Percentiles rank a stretch among this genome's conserved stretches.
Conservation (phyloP, 23 red algal species). For the Gracilaria gracilis region DNA sequence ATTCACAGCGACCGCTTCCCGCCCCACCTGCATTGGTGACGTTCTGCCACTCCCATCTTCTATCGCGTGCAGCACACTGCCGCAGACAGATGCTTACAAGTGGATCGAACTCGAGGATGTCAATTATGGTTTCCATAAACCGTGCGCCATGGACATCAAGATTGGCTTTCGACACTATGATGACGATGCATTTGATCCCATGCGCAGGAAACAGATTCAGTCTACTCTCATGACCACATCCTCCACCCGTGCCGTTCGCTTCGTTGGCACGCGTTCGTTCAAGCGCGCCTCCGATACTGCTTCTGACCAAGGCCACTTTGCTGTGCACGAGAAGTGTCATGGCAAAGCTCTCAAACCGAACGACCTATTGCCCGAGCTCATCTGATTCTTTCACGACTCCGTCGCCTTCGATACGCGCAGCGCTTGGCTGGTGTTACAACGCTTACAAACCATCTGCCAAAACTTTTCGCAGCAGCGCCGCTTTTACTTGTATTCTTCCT, state of each 20-base stretch:
- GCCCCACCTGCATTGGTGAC: constrained; percentile 58
- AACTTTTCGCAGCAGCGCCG: constrained; percentile 50
- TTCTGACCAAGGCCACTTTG: not conserved
- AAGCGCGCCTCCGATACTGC: constrained; percentile 27
- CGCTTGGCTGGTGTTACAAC: not conserved
- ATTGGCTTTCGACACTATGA: constrained; percentile 90
- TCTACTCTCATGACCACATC: constrained; percentile 72
- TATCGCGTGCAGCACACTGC: constrained; percentile 35
- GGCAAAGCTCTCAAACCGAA: constrained; percentile 54
- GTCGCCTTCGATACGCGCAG: not conserved
- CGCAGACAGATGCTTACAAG: not conserved
- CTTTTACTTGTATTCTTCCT: constrained; percentile 91
- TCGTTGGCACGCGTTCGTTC: constrained; percentile 81
- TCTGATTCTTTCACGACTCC: constrained; percentile 78
- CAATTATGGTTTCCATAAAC: constrained; percentile 60
- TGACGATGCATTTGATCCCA: constrained; percentile 84
- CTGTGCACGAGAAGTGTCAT: constrained; percentile 82
- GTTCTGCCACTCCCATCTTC: constrained; percentile 58
- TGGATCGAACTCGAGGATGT: constrained; percentile 76
- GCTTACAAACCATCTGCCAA: constrained; percentile 30
- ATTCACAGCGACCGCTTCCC: constrained; percentile 48
- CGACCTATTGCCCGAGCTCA: constrained; percentile 58
- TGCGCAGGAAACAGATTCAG: constrained; percentile 63
- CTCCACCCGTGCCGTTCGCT: constrained; percentile 59
- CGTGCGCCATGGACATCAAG: constrained; percentile 87